Evolutionary conservation across 2,329 filamentous ascomycete genomes (phyloP).

Genomic region (Cladosporium colombiae): DNA sequence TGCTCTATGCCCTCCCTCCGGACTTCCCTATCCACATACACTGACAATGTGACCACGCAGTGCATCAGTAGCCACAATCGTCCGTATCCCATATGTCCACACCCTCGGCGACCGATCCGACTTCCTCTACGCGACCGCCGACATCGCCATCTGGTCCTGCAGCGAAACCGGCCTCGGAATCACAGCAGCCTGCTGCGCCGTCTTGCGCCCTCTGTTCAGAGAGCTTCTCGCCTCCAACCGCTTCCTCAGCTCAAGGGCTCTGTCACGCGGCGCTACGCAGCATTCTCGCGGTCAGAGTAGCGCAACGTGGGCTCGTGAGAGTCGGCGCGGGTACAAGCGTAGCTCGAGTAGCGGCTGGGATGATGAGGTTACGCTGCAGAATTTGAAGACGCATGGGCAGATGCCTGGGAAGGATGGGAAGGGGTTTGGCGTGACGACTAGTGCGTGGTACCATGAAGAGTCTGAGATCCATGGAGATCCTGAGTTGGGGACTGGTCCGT

Average conservation of each 20-base stretch:
- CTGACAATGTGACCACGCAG: not conserved
- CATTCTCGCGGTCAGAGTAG: not conserved
- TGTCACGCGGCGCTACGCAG: not conserved
- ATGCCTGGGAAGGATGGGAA: slow-evolving; percentile 17
- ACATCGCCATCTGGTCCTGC: slow-evolving; percentile 26
- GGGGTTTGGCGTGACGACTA: not conserved
- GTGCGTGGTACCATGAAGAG: not conserved
- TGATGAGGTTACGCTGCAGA: slow-evolving; percentile 13
- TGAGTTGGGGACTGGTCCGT: not conserved
- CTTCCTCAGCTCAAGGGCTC: slow-evolving; percentile 6
- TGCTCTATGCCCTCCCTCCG: not conserved
- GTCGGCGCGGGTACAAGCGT: slow-evolving; percentile 8
- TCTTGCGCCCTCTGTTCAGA: slow-evolving; percentile 22
- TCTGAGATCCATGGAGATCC: not conserved
- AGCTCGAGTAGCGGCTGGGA: slow-evolving; percentile 5
- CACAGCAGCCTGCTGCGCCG: slow-evolving; percentile 23
- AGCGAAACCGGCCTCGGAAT: slow-evolving; percentile 24
- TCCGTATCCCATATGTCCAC: slow-evolving; percentile 24
- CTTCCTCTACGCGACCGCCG: slow-evolving; percentile 24
- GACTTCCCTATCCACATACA: not conserved
- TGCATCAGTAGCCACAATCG: slow-evolving; percentile 24
- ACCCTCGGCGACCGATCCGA: slow-evolving; percentile 20
- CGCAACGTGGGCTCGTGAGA: not conserved
- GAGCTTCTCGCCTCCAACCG: slow-evolving; percentile 10
- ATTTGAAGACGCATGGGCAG: slow-evolving; percentile 13